phyloP scores from a whole-genome alignment of 257 asterid genomes.

The Linaria vulgaris region DNA sequence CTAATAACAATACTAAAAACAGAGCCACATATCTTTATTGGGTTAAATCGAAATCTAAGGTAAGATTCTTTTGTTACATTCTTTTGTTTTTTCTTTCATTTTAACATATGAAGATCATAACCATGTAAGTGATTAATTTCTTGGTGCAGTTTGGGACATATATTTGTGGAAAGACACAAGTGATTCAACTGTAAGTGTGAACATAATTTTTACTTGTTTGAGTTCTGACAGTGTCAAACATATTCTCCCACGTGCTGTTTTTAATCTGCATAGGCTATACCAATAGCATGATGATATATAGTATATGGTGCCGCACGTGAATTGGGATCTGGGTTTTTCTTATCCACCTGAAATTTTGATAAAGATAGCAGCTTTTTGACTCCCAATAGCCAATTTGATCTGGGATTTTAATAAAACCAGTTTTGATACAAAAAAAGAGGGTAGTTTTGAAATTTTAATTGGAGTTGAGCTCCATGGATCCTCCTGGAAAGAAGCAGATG shows the following conservation, averaged over 20 bases:
- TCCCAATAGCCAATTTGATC: slow-evolving; percentile 15
- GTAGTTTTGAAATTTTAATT: not conserved
- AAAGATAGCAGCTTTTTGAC: slow-evolving; percentile 27
- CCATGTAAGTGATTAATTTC: no score
- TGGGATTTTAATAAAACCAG: not conserved
- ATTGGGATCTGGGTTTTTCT: slow-evolving; percentile 32
- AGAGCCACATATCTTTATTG: no score
- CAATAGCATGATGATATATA: slow-evolving; percentile 12
- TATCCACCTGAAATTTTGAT: slow-evolving; percentile 14
- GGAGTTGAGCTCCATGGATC: slow-evolving; percentile 36
- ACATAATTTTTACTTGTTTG: slow-evolving; percentile 18
- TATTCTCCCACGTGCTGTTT: slow-evolving; percentile 30
- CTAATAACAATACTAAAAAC: no score
- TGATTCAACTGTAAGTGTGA: slow-evolving; percentile 30
- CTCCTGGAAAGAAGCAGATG: slow-evolving; percentile 41
- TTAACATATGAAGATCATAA: no score
- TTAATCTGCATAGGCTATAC: not conserved
- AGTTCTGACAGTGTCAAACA: slow-evolving; percentile 4
- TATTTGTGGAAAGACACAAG: slow-evolving; percentile 7
- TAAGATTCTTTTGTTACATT: no score
- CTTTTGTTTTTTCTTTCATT: not conserved
- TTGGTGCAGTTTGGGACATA: not conserved
- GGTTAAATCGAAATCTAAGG: no score
- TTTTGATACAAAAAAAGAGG: not conserved
- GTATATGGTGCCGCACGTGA: slow-evolving; percentile 20